Percentiles rank a stretch among this genome's conserved stretches.
Conservation (phyloP, 495 filamentous ascomycete genomes). For the Trichoderma asperelloides region DNA sequence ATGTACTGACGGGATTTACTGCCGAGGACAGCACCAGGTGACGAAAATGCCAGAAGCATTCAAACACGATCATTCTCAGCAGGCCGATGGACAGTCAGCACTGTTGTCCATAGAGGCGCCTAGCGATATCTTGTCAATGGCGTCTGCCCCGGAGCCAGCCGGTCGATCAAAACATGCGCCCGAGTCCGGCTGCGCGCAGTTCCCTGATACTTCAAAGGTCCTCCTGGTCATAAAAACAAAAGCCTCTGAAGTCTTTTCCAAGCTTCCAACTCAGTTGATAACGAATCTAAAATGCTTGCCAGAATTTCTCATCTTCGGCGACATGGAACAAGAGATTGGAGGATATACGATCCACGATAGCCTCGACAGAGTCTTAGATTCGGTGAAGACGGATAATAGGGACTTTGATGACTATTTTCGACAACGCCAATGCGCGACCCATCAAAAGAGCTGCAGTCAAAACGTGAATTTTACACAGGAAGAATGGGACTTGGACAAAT, state of each 20-base stretch:
- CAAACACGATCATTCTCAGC: neutral
- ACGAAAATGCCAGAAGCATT: neutral
- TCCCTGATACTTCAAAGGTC: conserved; percentile 30
- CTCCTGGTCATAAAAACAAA: conserved; percentile 48
- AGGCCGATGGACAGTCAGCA: neutral
- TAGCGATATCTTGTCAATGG: neutral
- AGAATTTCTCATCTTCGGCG: conserved; percentile 51
- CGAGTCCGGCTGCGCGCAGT: conserved; percentile 11
- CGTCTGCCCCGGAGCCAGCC: neutral
- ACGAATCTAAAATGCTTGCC: conserved; percentile 40
- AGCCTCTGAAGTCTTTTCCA: conserved; percentile 42
- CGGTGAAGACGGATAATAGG: conserved; percentile 24
- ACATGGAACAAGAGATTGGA: conserved; percentile 42
- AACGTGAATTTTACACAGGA: conserved; percentile 19
- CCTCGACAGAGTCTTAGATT: conserved; percentile 35
- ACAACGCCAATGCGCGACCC: conserved; percentile 32
- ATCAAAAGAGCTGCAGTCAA: conserved; percentile 30
- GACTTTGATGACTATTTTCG: conserved; percentile 51
- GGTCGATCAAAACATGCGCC: neutral
- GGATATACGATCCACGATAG: conserved; percentile 44
- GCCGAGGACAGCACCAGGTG: neutral
- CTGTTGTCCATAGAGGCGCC: too few relatives aligned
- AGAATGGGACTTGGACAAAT: conserved; percentile 37
- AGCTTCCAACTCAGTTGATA: conserved; percentile 46
- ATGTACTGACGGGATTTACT: neutral